Percentiles rank a stretch among this genome's conserved stretches.
These are phyloP conservation scores for Delitschia confertaspora DNA, from an alignment of 495 filamentous ascomycete species.

Conservation along the genomic window DNA sequence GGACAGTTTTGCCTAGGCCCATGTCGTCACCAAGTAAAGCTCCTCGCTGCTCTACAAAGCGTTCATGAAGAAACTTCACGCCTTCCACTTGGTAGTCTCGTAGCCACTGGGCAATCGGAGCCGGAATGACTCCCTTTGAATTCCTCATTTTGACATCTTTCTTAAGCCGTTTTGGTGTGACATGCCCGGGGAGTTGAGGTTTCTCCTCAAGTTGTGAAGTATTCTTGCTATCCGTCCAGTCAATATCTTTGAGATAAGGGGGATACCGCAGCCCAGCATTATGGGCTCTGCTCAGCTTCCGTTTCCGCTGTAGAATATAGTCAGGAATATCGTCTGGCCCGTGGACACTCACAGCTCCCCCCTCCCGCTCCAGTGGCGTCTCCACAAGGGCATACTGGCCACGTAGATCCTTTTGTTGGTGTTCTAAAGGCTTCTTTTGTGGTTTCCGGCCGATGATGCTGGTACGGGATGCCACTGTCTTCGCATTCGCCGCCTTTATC, in stretches of 20 bases:
- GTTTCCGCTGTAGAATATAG: constrained; percentile 47
- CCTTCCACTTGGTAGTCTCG: constrained; percentile 87
- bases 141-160: constrained; percentile 57
- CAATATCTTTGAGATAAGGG: constrained; percentile 68
- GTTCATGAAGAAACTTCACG: constrained; percentile 74
- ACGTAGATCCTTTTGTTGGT: background rate
- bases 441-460: constrained; percentile 31
- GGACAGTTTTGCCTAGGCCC: constrained; percentile 94
- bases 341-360: no score
- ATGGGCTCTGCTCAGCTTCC: constrained; percentile 49
- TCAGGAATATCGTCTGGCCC: constrained; percentile 49
- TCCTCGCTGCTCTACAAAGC: constrained; percentile 87
- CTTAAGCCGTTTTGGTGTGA: constrained; percentile 56
- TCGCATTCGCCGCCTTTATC: constrained; percentile 35
- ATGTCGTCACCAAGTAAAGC: constrained; percentile 93
- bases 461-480: constrained; percentile 30
- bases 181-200: constrained; percentile 52
- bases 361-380: constrained; percentile 44
- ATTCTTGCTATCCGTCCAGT: constrained; percentile 80
- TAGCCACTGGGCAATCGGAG: constrained; percentile 84
- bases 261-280: constrained; percentile 67
- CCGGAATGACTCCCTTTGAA: constrained; percentile 79
- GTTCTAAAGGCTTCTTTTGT: background rate
- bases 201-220: constrained; percentile 51
- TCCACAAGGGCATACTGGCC: constrained; percentile 28